Percentiles rank a stretch among this genome's conserved stretches.
These are phyloP conservation scores for Polyrhizophydium stewartii DNA, from an alignment of 371 early-diverging fungal species.

Conservation along the genomic window DNA sequence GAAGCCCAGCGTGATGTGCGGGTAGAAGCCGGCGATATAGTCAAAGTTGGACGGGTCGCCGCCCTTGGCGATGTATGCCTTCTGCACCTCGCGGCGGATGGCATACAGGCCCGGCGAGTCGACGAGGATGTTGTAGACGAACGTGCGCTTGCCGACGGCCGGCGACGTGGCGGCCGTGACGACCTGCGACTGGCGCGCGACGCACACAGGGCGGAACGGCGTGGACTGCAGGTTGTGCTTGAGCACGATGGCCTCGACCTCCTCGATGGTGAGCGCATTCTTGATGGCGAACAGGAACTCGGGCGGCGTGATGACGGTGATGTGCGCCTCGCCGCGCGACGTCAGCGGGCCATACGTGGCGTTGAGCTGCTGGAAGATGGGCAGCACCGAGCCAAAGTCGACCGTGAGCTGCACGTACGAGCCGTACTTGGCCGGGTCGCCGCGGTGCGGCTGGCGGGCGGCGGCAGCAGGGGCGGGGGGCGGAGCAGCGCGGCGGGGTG, in stretches of 20 bases:
- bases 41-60: constrained; percentile 59
- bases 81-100: constrained; percentile 50
- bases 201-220: constrained; percentile 53
- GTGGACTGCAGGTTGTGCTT: constrained; percentile 50
- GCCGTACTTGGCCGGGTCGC: neutral
- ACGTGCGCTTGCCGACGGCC: constrained; percentile 11
- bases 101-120: constrained; percentile 30
- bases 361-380: constrained; percentile 51
- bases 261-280: constrained; percentile 64
- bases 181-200: constrained; percentile 52
- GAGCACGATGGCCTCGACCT: constrained; percentile 59
- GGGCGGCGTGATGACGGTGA: constrained; percentile 73
- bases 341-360: constrained; percentile 41
- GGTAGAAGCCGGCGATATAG: constrained; percentile 54
- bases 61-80: constrained; percentile 45
- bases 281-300: constrained; percentile 57
- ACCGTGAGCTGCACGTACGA: constrained; percentile 52
- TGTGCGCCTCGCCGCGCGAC: constrained; percentile 67
- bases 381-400: constrained; percentile 52
- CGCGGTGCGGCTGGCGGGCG: neutral
- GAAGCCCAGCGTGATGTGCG: constrained; percentile 72
- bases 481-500: no score
- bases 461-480: neutral
- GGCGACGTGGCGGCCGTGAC: constrained; percentile 18
- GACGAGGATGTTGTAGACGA: constrained; percentile 42